Evolutionary conservation across 1,284 basidiomycete genomes (phyloP).

Genomic region (Apiotrichum montevideense): DNA sequence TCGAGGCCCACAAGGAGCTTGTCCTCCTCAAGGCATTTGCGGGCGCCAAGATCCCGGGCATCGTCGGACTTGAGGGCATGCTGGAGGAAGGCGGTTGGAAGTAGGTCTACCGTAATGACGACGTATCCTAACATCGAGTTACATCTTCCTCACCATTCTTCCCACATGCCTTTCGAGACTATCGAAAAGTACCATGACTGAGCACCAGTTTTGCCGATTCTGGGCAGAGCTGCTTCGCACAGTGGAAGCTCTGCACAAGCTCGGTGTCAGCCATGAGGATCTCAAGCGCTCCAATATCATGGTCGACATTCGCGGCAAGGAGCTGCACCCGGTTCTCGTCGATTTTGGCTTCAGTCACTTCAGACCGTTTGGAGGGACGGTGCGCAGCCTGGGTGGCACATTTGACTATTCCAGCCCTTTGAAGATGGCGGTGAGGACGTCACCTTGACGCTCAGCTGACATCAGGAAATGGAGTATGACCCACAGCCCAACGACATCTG

Average conservation of each 20-base stretch:
- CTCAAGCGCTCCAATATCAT: constrained; percentile 44
- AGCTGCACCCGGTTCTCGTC: constrained; percentile 24
- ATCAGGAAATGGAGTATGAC: constrained; percentile 30
- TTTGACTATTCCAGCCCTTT: constrained; percentile 43
- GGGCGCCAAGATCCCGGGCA: constrained; percentile 35
- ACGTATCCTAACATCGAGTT: constrained; percentile 17
- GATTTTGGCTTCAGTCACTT: constrained; percentile 46
- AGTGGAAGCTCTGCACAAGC: constrained; percentile 33
- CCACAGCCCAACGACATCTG: constrained; percentile 42
- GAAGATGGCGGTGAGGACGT: constrained; percentile 32
- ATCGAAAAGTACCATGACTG: not conserved
- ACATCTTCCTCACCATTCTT: constrained; percentile 35
- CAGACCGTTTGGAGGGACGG: constrained; percentile 20
- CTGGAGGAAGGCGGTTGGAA: constrained; percentile 43
- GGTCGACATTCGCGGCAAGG: constrained; percentile 11
- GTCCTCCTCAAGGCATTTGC: constrained; percentile 41
- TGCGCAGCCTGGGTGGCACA: constrained; percentile 40
- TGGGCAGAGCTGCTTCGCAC: constrained; percentile 35
- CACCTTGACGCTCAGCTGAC: not conserved
- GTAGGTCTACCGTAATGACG: constrained; percentile 22
- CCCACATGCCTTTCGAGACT: constrained; percentile 1
- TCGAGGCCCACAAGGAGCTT: constrained; percentile 45
- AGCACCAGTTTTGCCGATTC: constrained; percentile 23
- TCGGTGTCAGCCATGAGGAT: constrained; percentile 44
- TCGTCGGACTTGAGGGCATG: constrained; percentile 41